phyloP scores from a whole-genome alignment of 83 land plant species.

The Thuja plicata region DNA sequence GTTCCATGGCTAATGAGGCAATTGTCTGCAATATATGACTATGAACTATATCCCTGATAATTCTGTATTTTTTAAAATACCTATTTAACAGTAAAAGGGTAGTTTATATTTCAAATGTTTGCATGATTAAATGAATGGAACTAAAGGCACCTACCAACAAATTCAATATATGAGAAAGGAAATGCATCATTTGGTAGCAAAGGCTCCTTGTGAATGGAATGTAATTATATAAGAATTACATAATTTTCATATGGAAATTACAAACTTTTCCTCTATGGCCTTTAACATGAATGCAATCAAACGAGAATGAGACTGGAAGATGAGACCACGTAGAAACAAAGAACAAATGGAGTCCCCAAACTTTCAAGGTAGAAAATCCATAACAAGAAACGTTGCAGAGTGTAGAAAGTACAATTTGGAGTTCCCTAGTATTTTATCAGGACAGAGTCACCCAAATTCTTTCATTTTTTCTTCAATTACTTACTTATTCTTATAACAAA shows the following conservation, averaged over 20 bases:
- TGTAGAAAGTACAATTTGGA: not conserved
- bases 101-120: not conserved
- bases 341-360: not conserved
- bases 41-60: slow-evolving; percentile 70
- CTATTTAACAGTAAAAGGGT: slow-evolving; percentile 16
- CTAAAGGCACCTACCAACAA: not conserved
- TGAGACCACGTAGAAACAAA: not conserved
- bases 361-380: not conserved
- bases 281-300: not conserved
- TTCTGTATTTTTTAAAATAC: slow-evolving; percentile 54
- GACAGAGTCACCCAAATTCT: not conserved
- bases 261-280: not conserved
- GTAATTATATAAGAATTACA: no score
- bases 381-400: not conserved
- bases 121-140: not conserved
- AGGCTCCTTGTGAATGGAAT: not conserved
- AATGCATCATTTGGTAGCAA: not conserved
- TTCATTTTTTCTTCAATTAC: no score
- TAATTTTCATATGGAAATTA: not conserved
- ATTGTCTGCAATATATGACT: slow-evolving; percentile 80
- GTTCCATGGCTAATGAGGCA: slow-evolving; percentile 90
- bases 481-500: no score
- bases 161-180: not conserved
- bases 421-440: not conserved
- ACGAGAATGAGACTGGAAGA: not conserved